Percentiles rank a stretch among this genome's conserved stretches.
Evolutionary conservation across 495 filamentous ascomycete genomes (phyloP).

Genomic region (Trichoderma gamsii): DNA sequence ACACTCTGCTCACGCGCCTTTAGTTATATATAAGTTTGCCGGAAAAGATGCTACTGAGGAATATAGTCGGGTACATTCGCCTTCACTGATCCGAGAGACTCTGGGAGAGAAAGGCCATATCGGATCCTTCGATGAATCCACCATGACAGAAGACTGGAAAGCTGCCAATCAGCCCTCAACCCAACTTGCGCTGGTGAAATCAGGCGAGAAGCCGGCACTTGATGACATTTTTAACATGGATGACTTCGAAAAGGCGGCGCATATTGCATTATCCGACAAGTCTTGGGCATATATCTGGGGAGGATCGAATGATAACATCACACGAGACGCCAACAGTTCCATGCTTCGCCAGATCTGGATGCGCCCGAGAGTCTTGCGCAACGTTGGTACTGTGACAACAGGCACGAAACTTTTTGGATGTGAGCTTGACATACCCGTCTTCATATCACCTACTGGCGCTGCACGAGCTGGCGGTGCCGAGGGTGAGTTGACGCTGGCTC

Average conservation of each 20-base stretch:
- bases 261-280: conserved; percentile 45
- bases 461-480: conserved; percentile 57
- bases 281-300: conserved; percentile 61
- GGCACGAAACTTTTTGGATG: conserved; percentile 52
- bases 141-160: conserved; percentile 11
- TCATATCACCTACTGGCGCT: conserved; percentile 60
- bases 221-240: conserved; percentile 57
- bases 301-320: conserved; percentile 67
- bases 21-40: conserved; percentile 55
- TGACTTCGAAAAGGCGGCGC: conserved; percentile 61
- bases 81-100: conserved; percentile 48
- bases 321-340: conserved; percentile 77
- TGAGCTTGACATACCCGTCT: conserved; percentile 50
- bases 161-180: not conserved
- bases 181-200: conserved; percentile 5
- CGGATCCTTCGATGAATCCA: conserved; percentile 44
- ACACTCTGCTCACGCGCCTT: not conserved
- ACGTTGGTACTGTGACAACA: conserved; percentile 53
- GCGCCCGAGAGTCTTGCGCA: conserved; percentile 57
- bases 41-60: conserved; percentile 60
- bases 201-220: conserved; percentile 47
- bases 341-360: conserved; percentile 70
- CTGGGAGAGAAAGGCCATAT: conserved; percentile 45
- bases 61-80: conserved; percentile 58
- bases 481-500: conserved; percentile 57